Percentiles rank a stretch among this genome's conserved stretches.
These are phyloP conservation scores for Amylostereum areolatum DNA, from an alignment of 1,284 basidiomycete genomes.

Conservation along the genomic window DNA sequence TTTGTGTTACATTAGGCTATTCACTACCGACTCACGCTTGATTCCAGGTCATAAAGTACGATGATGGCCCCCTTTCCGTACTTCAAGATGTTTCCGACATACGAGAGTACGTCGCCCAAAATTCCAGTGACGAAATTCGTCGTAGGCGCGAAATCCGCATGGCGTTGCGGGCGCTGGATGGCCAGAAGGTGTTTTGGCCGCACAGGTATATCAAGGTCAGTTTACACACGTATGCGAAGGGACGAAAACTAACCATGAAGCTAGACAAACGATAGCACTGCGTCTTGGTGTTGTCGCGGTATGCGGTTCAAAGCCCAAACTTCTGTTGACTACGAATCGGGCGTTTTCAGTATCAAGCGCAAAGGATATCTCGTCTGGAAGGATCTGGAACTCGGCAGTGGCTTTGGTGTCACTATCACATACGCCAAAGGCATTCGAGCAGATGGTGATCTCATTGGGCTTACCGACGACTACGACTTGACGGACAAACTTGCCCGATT, in stretches of 20 bases:
- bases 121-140: conserved; percentile 45
- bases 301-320: conserved; percentile 43
- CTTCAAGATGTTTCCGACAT: conserved; percentile 48
- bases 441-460: conserved; percentile 53
- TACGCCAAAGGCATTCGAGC: conserved; percentile 51
- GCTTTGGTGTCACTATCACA: conserved; percentile 59
- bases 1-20: neutral
- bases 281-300: conserved; percentile 35
- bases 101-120: conserved; percentile 61
- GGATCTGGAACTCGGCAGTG: conserved; percentile 59
- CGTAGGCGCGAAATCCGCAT: conserved; percentile 57
- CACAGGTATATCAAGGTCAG: conserved; percentile 54
- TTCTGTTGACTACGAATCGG: conserved; percentile 42
- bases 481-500: conserved; percentile 61
- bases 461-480: conserved; percentile 64
- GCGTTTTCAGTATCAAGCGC: conserved; percentile 51
- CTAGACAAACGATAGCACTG: conserved; percentile 9
- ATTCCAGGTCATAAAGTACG: conserved; percentile 63
- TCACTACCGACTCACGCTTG: neutral
- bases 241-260: neutral
- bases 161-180: conserved; percentile 66
- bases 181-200: conserved; percentile 59
- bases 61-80: conserved; percentile 50
- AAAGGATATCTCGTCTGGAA: conserved; percentile 53
- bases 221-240: conserved; percentile 4